Conservation (phyloP, 306 rosid genomes). For the Trifolium dubium region DNA sequence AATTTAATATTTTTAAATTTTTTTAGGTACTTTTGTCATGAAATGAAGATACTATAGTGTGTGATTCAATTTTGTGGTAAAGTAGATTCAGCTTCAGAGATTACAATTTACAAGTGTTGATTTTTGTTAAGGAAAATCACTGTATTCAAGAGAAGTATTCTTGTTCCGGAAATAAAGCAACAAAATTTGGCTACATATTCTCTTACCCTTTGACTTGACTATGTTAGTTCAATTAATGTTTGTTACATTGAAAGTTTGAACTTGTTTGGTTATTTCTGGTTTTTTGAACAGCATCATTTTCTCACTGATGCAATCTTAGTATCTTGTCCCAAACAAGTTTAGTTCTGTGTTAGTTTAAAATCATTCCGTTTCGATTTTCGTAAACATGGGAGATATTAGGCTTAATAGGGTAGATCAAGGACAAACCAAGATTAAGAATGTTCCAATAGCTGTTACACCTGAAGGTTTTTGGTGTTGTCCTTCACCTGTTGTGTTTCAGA, state of each 20-base stretch:
- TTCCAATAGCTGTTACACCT: slow-evolving; percentile 97
- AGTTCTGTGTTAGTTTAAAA: slow-evolving; percentile 25
- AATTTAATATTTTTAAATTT: not conserved
- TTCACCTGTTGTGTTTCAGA: slow-evolving; percentile 95
- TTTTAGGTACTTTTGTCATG: slow-evolving; percentile 34
- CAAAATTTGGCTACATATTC: slow-evolving; percentile 31
- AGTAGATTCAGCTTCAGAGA: slow-evolving; percentile 43
- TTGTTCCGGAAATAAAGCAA: slow-evolving; percentile 40
- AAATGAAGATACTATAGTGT: slow-evolving; percentile 25
- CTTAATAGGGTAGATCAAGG: slow-evolving; percentile 71
- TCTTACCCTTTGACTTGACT: slow-evolving; percentile 44
- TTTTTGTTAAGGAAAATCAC: slow-evolving; percentile 20
- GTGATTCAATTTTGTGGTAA: slow-evolving; percentile 18
- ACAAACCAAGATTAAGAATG: slow-evolving; percentile 82
- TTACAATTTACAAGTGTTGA: slow-evolving; percentile 12
- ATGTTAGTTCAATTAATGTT: slow-evolving; percentile 27
- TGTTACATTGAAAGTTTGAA: slow-evolving; percentile 25
- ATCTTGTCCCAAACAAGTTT: slow-evolving; percentile 29
- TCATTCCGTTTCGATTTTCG: slow-evolving; percentile 25
- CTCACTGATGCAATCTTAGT: slow-evolving; percentile 41
- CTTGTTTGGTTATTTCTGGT: slow-evolving; percentile 26
- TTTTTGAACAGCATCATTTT: slow-evolving; percentile 33
- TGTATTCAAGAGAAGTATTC: slow-evolving; percentile 37
- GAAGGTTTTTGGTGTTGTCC: slow-evolving; percentile 99
- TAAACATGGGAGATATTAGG: slow-evolving; percentile 84